Conservation (phyloP, 2,329 filamentous ascomycete genomes). For the Coniosporium tulheliwenetii region DNA sequence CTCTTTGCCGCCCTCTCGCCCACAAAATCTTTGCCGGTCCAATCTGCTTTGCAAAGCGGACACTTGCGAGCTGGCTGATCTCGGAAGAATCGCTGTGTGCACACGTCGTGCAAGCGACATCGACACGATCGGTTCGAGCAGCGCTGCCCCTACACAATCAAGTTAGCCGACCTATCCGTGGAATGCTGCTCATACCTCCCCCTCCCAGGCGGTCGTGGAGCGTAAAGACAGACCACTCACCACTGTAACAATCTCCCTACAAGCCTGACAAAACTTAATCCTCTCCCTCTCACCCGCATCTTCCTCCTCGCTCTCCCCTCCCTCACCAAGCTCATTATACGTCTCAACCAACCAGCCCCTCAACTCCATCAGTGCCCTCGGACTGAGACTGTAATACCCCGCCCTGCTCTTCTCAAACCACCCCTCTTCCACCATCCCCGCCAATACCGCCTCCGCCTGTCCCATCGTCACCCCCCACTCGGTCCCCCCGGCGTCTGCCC, state of each 20-base stretch:
- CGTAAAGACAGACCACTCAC: slow-evolving; percentile 17
- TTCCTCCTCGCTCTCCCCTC: slow-evolving; percentile 33
- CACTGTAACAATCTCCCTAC: slow-evolving; percentile 75
- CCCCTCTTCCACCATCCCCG: slow-evolving; percentile 55
- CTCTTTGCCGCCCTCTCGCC: slow-evolving; percentile 31
- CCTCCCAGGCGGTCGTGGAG: neutral
- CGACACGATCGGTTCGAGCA: slow-evolving; percentile 54
- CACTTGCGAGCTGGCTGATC: slow-evolving; percentile 47
- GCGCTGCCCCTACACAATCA: slow-evolving; percentile 45
- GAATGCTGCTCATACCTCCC: neutral
- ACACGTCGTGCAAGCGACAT: slow-evolving; percentile 62
- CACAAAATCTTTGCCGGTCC: slow-evolving; percentile 35
- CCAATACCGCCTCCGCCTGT: slow-evolving; percentile 61
- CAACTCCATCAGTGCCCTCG: slow-evolving; percentile 72
- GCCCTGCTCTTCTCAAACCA: slow-evolving; percentile 67
- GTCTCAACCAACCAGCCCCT: slow-evolving; percentile 70
- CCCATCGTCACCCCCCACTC: slow-evolving; percentile 46
- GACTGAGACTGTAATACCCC: slow-evolving; percentile 61
- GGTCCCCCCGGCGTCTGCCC: slow-evolving; percentile 24
- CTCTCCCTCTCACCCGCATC: slow-evolving; percentile 40
- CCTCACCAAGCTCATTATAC: slow-evolving; percentile 63
- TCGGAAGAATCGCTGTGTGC: slow-evolving; percentile 58
- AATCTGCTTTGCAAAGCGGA: slow-evolving; percentile 37
- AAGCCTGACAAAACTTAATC: slow-evolving; percentile 79
- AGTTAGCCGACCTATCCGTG: neutral